These are phyloP conservation scores for Nakaseomyces uthaithaninus DNA, from an alignment of 1,139 yeast genomes.

Conservation along the genomic window DNA sequence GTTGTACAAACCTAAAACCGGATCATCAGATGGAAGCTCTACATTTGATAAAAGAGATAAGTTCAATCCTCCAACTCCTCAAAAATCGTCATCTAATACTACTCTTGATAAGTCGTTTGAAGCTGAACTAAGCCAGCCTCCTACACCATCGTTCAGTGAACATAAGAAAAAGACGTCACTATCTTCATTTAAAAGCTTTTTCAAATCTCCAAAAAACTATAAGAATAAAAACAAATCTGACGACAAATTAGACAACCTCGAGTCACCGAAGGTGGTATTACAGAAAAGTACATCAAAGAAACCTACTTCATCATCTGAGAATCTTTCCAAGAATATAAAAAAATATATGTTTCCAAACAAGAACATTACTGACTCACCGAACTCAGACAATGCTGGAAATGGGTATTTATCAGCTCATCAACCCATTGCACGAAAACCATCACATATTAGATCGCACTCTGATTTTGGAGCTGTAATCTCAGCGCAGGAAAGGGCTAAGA, in stretches of 20 bases:
- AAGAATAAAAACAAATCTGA: slow-evolving; percentile 7
- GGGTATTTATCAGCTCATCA: not conserved
- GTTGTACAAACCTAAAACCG: slow-evolving; percentile 1
- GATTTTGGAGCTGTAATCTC: not conserved
- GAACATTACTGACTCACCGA: not conserved
- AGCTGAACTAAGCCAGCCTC: slow-evolving; percentile 9
- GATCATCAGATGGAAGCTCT: not conserved
- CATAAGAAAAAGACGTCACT: slow-evolving; percentile 30
- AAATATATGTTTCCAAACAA: slow-evolving; percentile 5
- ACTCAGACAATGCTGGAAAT: not conserved
- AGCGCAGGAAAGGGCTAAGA: not conserved
- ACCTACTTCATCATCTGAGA: not conserved
- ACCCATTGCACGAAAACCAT: not conserved
- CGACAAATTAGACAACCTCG: slow-evolving; percentile 8
- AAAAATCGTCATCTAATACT: slow-evolving; percentile 2
- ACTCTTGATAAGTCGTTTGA: slow-evolving; percentile 3
- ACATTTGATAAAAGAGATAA: slow-evolving; percentile 1
- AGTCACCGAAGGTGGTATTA: slow-evolving; percentile 7
- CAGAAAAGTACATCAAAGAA: not conserved
- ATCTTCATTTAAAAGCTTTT: slow-evolving; percentile 26
- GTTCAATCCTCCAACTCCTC: slow-evolving; percentile 3
- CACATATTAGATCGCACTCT: slow-evolving; percentile 2
- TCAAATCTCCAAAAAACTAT: slow-evolving; percentile 25
- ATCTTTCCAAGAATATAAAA: slow-evolving; percentile 1
- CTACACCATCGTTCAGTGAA: slow-evolving; percentile 14